Evolutionary conservation across 331 rosid species (phyloP).

Genomic region (Acacia concinna): DNA sequence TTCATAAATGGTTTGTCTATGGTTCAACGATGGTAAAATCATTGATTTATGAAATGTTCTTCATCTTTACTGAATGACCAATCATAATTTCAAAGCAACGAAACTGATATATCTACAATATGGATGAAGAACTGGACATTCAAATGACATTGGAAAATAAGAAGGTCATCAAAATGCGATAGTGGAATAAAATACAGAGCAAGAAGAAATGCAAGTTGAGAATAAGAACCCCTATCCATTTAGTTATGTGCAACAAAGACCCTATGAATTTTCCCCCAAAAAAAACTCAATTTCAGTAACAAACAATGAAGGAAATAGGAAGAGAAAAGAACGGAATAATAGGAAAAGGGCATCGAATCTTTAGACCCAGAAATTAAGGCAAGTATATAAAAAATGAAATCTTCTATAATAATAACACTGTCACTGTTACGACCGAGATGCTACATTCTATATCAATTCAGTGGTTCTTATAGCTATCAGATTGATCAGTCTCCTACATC

Average conservation of each 20-base stretch:
- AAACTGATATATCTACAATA: neutral
- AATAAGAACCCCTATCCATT: constrained; percentile 3
- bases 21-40: neutral
- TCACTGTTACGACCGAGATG: neutral
- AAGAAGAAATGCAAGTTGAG: neutral
- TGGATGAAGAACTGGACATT: neutral
- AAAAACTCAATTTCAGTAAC: neutral
- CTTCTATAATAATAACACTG: neutral
- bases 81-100: neutral
- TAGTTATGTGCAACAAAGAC: neutral
- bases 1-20: neutral
- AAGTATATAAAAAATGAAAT: neutral
- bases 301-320: neutral
- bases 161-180: neutral
- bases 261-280: neutral
- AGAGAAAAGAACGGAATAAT: neutral
- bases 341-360: neutral
- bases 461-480: neutral
- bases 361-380: neutral
- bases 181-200: neutral
- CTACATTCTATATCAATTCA: neutral
- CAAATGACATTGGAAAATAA: neutral
- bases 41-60: neutral
- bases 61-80: neutral
- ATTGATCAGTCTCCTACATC: neutral